Base-by-base conservation (phyloP, 2,329 filamentous ascomycete genomes). In the Claviceps cyperi region DNA sequence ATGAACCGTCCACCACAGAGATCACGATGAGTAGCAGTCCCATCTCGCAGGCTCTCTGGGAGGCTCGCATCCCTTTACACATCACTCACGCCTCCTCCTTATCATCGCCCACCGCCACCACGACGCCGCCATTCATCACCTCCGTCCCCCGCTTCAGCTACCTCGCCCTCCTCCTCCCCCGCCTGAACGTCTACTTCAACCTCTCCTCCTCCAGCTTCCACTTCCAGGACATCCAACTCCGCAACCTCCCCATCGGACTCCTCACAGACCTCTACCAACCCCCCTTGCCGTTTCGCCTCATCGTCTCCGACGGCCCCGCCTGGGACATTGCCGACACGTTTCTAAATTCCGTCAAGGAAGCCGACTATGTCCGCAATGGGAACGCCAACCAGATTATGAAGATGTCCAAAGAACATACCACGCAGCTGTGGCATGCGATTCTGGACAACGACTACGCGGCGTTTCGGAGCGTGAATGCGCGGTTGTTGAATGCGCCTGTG, bases 321-420 rank as follows among this genome's bases (percentile, higher is more conserved):
- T 80, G 77, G 77, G 77, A 80, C 56, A 78, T 80, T 46, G 71
- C 66, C 41, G 77, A 81, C 60, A 80, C 78, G 0, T 83, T 82
- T 56, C 69, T 81, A 50, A 83, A 83, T 62, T 74, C 74, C 51
- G 77, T 76, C 54, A 83, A 83, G 62, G 79, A 83, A 68, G 89
- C 90, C 32, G 89, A 95, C 66, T 94, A 89, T 57, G 72, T 94
- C 47, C 80, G 90, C 48, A 91, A 92, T 57, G 88, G 89, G 43
- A 92, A 85, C 49, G 88, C 87, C 15, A 89, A 91, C 63, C 83
- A 85, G 53, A 90, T 94, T 60, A 94, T 95, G 87, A 83, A 81
- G 49, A 71, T 96, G 60, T 88, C 84, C 53, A 90, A 89, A 63
- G 81, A 86, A 44, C 82, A 94, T 63, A 92, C 86, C 14, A 86